These are phyloP conservation scores for Protoeuglena noctilucae DNA, from an alignment of 139 green algal genomes.

Conservation along the genomic window DNA sequence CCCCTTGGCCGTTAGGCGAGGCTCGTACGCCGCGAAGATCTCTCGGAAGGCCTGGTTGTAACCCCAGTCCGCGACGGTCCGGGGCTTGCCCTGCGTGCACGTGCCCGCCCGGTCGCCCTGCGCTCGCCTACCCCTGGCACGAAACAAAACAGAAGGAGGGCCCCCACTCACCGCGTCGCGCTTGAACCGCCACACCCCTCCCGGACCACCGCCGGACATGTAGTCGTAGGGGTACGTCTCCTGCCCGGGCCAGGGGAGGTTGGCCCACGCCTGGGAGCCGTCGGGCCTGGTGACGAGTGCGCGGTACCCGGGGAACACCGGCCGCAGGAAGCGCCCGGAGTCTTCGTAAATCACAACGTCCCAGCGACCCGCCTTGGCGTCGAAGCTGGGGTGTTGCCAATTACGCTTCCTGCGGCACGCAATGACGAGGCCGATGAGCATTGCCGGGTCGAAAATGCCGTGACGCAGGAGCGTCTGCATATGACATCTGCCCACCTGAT, in stretches of 20 bases:
- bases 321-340: conserved; percentile 22
- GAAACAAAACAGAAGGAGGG: too few relatives aligned
- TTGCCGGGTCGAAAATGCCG: not conserved
- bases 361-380: conserved; percentile 32
- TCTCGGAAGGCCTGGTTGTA: conserved; percentile 33
- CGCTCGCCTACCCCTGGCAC: too few relatives aligned
- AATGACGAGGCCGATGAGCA: not conserved
- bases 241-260: conserved; percentile 18
- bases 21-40: conserved; percentile 60
- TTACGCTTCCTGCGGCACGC: conserved; percentile 51
- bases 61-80: conserved; percentile 17
- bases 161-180: too few relatives aligned
- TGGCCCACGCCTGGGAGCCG: conserved; percentile 18
- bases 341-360: conserved; percentile 45
- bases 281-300: conserved; percentile 31
- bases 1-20: conserved; percentile 20
- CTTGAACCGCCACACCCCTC: conserved; percentile 16
- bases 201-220: conserved; percentile 13
- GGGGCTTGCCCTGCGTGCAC: conserved; percentile 5
- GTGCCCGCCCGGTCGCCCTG: too few relatives aligned
- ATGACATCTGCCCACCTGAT: not conserved
- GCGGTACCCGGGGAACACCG: conserved; percentile 32
- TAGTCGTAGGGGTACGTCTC: conserved; percentile 18
- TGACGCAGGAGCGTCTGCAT: too few relatives aligned
- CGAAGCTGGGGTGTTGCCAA: conserved; percentile 40